A percentile compares a stretch with the other conserved stretches of the same genome.
Conservation (phyloP, 257 asterid genomes). For the Solanum chiquidenum region DNA sequence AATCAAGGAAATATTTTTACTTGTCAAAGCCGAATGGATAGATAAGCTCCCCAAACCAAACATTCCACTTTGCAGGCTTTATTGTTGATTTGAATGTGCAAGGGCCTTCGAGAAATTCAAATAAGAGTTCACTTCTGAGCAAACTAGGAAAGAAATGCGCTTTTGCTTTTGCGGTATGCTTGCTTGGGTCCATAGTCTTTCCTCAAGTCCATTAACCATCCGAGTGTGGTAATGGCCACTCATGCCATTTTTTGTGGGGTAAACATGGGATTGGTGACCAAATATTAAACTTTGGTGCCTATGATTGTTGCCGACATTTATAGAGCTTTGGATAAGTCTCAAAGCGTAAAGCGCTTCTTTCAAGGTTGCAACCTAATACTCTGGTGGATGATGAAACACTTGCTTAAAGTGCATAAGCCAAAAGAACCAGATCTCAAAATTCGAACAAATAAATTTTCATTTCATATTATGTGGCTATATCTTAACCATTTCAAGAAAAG, state of each 20-base stretch:
- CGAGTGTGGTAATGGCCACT: too few relatives aligned
- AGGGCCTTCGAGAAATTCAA: neutral
- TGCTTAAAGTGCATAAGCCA: neutral
- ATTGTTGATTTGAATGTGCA: neutral
- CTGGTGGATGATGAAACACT: neutral
- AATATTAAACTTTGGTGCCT: neutral
- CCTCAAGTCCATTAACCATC: neutral
- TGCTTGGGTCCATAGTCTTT: neutral
- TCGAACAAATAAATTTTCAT: neutral
- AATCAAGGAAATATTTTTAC: too few relatives aligned
- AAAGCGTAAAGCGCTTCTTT: neutral
- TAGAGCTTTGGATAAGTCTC: too few relatives aligned
- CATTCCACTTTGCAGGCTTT: neutral
- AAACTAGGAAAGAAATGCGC: too few relatives aligned
- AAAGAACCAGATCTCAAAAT: neutral
- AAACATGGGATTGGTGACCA: neutral
- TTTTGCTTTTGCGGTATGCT: too few relatives aligned
- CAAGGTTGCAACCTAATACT: neutral
- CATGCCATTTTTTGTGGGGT: neutral
- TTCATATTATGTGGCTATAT: neutral
- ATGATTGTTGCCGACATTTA: too few relatives aligned
- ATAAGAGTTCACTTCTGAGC: neutral
- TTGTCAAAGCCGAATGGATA: too few relatives aligned
- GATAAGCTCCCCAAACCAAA: neutral
- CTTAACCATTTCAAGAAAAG: neutral